Conservation (phyloP, 129 eudicot species). For the Helianthus tuberosus region DNA sequence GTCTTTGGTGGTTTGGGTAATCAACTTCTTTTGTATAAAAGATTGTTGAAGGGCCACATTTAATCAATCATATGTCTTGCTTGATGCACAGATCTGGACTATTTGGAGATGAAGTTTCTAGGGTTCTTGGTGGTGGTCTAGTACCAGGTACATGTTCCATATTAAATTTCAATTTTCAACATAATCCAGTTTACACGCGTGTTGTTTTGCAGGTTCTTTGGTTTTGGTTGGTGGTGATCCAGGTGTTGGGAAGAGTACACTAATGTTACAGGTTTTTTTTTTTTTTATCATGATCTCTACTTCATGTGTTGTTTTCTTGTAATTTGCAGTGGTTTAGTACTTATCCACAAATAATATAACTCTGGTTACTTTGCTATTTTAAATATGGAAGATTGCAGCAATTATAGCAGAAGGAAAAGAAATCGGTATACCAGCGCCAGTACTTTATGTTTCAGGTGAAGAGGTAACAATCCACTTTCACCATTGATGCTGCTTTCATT, state of each 20-base stretch:
- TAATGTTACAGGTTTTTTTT: conserved; percentile 71
- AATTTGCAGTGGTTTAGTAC: neutral
- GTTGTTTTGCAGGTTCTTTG: conserved; percentile 69
- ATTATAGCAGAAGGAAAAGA: conserved; percentile 76
- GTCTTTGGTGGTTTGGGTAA: too few relatives aligned
- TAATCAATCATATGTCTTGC: conserved; percentile 3
- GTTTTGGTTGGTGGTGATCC: conserved; percentile 97
- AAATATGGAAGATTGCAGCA: conserved; percentile 71
- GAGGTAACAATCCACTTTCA: conserved; percentile 50
- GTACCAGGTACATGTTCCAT: conserved; percentile 68
- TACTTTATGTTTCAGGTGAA: conserved; percentile 93
- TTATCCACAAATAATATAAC: neutral
- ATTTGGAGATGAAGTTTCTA: conserved; percentile 82
- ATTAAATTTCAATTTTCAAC: conserved; percentile 6
- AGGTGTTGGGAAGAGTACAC: conserved; percentile 97
- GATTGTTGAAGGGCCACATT: neutral
- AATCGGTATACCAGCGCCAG: conserved; percentile 60
- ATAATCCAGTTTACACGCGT: neutral
- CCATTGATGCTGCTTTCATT: conserved; percentile 18
- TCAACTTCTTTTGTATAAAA: neutral
- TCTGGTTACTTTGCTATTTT: conserved; percentile 7
- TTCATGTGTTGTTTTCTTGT: neutral
- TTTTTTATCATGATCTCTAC: neutral
- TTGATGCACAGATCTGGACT: conserved; percentile 56
- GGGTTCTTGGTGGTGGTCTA: conserved; percentile 97